Conservation (phyloP, 768 basidiomycete genomes). For the Phlegmacium glaucopus region DNA sequence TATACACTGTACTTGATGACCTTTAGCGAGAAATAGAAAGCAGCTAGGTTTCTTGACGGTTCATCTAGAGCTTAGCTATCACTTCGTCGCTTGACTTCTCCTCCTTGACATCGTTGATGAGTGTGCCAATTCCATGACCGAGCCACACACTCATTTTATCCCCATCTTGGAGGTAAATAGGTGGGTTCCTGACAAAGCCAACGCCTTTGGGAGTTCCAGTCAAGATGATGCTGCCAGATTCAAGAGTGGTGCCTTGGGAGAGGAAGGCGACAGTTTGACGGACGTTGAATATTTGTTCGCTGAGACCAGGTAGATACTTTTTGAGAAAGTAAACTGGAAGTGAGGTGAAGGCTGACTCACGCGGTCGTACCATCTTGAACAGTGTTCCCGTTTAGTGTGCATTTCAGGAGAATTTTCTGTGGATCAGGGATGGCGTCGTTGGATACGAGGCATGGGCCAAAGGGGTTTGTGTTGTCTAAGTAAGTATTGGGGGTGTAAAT, state of each 20-base stretch:
- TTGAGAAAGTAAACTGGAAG: neutral
- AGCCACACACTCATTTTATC: conserved; percentile 70
- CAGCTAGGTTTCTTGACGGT: neutral
- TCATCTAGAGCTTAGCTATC: conserved; percentile 39
- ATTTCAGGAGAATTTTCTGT: conserved; percentile 58
- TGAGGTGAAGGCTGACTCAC: conserved; percentile 38
- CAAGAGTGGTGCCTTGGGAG: conserved; percentile 81
- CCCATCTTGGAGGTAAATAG: conserved; percentile 67
- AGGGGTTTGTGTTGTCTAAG: conserved; percentile 64
- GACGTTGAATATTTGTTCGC: conserved; percentile 80
- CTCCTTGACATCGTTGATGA: conserved; percentile 76
- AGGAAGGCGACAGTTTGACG: conserved; percentile 76
- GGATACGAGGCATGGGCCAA: conserved; percentile 81
- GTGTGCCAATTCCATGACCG: conserved; percentile 71
- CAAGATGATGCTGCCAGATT: conserved; percentile 77
- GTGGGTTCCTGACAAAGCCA: conserved; percentile 72
- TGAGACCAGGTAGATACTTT: conserved; percentile 22
- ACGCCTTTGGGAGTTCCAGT: conserved; percentile 84
- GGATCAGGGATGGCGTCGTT: conserved; percentile 62
- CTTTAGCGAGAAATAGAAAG: neutral
- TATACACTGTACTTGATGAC: too few relatives aligned
- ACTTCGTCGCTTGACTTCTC: conserved; percentile 35
- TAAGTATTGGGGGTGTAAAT: neutral
- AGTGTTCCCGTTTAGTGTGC: conserved; percentile 59
- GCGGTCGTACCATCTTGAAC: conserved; percentile 79